A percentile compares a stretch with the other conserved stretches of the same genome.
Evolutionary conservation across 2,329 filamentous ascomycete species (phyloP).

Genomic region (Fusarium chuoi): DNA sequence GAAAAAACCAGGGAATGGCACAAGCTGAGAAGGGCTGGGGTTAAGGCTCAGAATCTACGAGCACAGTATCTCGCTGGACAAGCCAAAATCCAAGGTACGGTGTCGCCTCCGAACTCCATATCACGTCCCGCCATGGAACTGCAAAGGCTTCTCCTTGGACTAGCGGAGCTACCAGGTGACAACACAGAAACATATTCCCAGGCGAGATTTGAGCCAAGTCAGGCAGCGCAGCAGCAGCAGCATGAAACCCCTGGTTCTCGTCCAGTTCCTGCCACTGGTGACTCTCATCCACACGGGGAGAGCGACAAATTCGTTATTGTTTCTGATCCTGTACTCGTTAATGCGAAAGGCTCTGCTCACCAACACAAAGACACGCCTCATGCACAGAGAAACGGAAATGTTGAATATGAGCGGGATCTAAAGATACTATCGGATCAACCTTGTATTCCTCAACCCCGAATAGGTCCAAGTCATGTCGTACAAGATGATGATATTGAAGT

Average conservation of each 20-base stretch:
- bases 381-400: neutral
- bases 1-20: neutral
- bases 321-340: neutral
- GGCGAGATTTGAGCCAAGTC: neutral
- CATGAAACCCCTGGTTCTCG: conserved; percentile 8
- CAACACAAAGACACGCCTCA: neutral
- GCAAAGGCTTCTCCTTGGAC: neutral
- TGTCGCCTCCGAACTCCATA: neutral
- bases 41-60: neutral
- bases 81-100: neutral
- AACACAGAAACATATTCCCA: neutral
- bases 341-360: neutral
- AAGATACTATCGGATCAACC: no score
- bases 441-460: neutral
- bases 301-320: neutral
- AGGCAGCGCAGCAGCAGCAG: neutral
- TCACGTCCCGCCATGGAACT: neutral
- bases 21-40: neutral
- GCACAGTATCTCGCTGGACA: neutral
- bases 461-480: neutral
- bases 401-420: neutral
- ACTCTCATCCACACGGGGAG: neutral
- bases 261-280: neutral
- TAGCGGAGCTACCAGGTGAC: neutral
- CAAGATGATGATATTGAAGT: neutral